A percentile compares a stretch with the other conserved stretches of the same genome.
phyloP scores from a whole-genome alignment of 352 stramenopile species.

The Sclerospora graminicola region DNA sequence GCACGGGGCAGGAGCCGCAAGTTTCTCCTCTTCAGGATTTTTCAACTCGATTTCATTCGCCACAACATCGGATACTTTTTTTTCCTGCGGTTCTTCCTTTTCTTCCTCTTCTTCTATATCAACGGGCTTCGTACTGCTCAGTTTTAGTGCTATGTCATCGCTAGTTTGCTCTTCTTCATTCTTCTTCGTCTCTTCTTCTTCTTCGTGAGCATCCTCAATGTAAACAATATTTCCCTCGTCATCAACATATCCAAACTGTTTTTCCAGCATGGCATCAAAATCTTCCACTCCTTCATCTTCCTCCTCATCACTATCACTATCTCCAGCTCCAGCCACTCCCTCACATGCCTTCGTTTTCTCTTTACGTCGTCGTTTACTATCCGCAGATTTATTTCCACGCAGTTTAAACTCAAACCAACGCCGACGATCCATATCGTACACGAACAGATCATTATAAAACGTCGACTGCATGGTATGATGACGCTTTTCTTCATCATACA shows the following conservation, averaged over 20 bases:
- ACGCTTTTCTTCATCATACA: conserved; percentile 88
- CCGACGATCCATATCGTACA: conserved; percentile 93
- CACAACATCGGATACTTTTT: conserved; percentile 21
- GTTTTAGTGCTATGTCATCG: not conserved
- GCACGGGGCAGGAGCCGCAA: conserved; percentile 34
- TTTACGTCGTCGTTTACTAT: conserved; percentile 51
- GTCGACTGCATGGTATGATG: conserved; percentile 78
- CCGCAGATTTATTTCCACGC: conserved; percentile 70
- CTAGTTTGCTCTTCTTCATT: conserved; percentile 18
- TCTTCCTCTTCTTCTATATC: conserved; percentile 23
- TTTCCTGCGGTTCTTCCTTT: conserved; percentile 32
- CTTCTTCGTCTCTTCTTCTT: conserved; percentile 56
- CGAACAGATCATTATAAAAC: conserved; percentile 97
- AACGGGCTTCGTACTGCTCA: conserved; percentile 1
- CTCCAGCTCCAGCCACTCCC: conserved; percentile 29
- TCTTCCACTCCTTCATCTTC: conserved; percentile 76
- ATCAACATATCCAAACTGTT: conserved; percentile 94
- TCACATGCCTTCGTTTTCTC: conserved; percentile 40
- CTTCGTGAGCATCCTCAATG: conserved; percentile 85
- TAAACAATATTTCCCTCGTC: conserved; percentile 93
- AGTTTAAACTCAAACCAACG: conserved; percentile 92
- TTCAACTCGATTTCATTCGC: conserved; percentile 4
- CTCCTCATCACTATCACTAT: conserved; percentile 41
- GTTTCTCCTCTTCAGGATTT: conserved; percentile 20
- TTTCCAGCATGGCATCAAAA: conserved; percentile 72